phyloP scores from a whole-genome alignment of 169 alveolate species.

The Plasmodium berghei region DNA sequence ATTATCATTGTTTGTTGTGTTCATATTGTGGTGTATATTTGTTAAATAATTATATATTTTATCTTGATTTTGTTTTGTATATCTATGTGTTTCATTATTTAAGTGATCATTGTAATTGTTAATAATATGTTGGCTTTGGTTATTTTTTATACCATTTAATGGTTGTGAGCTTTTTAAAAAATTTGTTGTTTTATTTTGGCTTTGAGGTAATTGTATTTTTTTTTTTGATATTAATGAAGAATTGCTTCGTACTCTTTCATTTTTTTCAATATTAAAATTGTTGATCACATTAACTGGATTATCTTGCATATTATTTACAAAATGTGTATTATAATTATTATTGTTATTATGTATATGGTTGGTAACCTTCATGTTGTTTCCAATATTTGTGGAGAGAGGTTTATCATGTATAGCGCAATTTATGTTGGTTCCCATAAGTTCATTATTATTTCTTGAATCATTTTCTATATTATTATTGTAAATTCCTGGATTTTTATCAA shows the following conservation, averaged over 20 bases:
- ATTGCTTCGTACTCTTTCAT: slow-evolving; percentile 25
- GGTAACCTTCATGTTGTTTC: neutral
- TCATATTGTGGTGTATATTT: slow-evolving; percentile 17
- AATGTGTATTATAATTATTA: slow-evolving; percentile 19
- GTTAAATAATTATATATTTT: slow-evolving; percentile 34
- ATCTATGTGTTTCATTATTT: slow-evolving; percentile 43
- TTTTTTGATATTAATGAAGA: slow-evolving; percentile 36
- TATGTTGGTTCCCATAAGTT: neutral
- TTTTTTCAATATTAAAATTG: slow-evolving; percentile 19
- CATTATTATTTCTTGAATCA: neutral
- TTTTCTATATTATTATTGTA: slow-evolving; percentile 1
- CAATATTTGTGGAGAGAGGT: neutral
- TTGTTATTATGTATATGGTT: neutral
- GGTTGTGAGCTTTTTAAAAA: slow-evolving; percentile 46
- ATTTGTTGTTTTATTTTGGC: slow-evolving; percentile 34
- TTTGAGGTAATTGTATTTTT: slow-evolving; percentile 38
- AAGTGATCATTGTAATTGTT: slow-evolving; percentile 11
- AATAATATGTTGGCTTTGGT: slow-evolving; percentile 11
- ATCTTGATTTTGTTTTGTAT: slow-evolving; percentile 48
- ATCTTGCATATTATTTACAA: slow-evolving; percentile 23
- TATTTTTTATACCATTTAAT: slow-evolving; percentile 35
- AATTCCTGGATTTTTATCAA: slow-evolving; percentile 1
- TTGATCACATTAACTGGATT: neutral
- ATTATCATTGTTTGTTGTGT: slow-evolving; percentile 9
- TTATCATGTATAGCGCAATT: no score